Conservation (phyloP, 2,329 filamentous ascomycete species). For the Beauveria rudraprayagi region DNA sequence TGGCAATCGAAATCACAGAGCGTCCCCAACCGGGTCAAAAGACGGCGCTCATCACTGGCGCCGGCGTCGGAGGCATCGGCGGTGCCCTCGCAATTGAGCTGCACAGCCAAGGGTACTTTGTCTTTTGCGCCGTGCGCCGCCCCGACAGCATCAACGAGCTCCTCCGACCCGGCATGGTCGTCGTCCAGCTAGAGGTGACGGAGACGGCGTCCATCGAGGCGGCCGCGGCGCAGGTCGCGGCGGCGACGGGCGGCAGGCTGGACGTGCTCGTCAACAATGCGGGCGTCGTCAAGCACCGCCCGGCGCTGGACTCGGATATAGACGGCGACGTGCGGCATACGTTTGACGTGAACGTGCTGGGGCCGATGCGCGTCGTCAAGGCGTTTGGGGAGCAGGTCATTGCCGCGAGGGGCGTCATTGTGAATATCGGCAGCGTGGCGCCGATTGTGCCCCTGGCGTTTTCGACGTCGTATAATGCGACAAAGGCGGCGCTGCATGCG, state of each 20-base stretch:
- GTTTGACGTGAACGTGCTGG: constrained; percentile 12
- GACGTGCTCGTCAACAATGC: constrained; percentile 13
- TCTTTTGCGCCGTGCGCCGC: constrained; percentile 9
- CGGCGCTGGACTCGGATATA: constrained; percentile 10
- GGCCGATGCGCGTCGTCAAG: constrained; percentile 17
- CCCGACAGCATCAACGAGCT: background rate
- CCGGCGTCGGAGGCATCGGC: constrained; percentile 11
- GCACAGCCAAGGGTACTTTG: constrained; percentile 10
- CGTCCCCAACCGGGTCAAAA: constrained; percentile 9
- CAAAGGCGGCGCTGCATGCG: constrained; percentile 18
- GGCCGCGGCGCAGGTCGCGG: background rate
- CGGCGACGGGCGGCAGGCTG: constrained; percentile 2
- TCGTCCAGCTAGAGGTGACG: constrained; percentile 7
- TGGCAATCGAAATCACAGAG: background rate
- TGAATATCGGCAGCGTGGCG: constrained; percentile 20
- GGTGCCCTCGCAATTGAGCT: constrained; percentile 10
- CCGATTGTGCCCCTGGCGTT: constrained; percentile 17
- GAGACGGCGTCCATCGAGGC: constrained; percentile 4
- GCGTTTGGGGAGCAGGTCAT: constrained; percentile 16
- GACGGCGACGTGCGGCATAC: constrained; percentile 8
- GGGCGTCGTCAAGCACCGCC: constrained; percentile 8
- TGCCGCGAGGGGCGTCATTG: constrained; percentile 17
- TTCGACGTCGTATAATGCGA: constrained; percentile 17
- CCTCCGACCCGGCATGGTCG: constrained; percentile 2
- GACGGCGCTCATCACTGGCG: constrained; percentile 11